These are phyloP conservation scores for Rhizopogon sp. DNA, from an alignment of 768 basidiomycete species.

Conservation along the genomic window DNA sequence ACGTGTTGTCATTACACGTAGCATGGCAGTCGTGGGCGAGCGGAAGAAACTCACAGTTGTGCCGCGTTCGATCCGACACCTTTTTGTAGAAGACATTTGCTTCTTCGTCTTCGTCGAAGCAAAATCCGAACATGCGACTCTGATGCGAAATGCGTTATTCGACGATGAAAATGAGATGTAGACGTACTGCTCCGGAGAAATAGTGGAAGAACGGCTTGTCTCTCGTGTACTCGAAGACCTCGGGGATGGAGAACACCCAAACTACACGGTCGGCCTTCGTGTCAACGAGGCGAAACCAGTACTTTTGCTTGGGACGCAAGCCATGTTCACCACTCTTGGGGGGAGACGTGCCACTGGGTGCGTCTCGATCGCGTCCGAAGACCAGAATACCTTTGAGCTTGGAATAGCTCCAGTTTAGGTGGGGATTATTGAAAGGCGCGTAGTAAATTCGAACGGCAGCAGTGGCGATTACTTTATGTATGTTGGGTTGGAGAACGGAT, in stretches of 20 bases:
- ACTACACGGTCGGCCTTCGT: constrained; percentile 51
- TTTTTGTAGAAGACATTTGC: constrained; percentile 58
- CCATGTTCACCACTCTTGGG: constrained; percentile 18
- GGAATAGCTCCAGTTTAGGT: constrained; percentile 54
- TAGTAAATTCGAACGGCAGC: constrained; percentile 60
- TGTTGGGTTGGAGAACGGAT: constrained; percentile 33
- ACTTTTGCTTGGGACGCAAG: constrained; percentile 28
- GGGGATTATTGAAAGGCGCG: constrained; percentile 42
- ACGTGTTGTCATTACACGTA: constrained; percentile 1
- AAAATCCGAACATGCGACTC: constrained; percentile 49
- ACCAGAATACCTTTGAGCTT: constrained; percentile 56
- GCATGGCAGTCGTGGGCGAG: constrained; percentile 1
- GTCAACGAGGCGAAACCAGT: constrained; percentile 67
- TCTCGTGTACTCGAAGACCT: constrained; percentile 63
- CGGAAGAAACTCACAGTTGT: constrained; percentile 26
- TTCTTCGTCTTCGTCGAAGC: constrained; percentile 57
- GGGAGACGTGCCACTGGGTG: constrained; percentile 10
- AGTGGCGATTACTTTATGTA: constrained; percentile 46
- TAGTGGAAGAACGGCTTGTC: constrained; percentile 92
- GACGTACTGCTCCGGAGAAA: constrained; percentile 78
- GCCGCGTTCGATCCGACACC: constrained; percentile 46
- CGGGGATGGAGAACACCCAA: constrained; percentile 65
- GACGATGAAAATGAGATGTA: background rate
- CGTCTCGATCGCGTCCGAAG: constrained; percentile 38
- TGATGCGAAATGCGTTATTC: background rate